phyloP scores from a whole-genome alignment of 2,329 filamentous ascomycete genomes.

The Rutstroemia sydowiana region DNA sequence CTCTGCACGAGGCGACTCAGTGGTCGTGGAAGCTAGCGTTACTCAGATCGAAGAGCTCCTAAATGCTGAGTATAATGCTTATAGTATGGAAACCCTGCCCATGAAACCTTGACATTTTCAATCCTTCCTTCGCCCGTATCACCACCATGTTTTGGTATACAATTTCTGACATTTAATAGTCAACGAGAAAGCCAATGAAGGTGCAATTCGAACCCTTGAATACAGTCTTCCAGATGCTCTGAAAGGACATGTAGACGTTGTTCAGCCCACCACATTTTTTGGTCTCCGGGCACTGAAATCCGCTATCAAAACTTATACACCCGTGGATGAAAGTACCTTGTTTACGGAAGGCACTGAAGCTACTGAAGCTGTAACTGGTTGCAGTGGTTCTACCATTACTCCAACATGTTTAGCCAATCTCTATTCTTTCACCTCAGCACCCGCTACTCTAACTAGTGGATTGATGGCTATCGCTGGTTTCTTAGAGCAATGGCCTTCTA shows the following conservation, averaged over 20 bases:
- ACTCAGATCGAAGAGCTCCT: slow-evolving; percentile 45
- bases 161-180: slow-evolving; percentile 15
- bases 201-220: slow-evolving; percentile 22
- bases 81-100: slow-evolving; percentile 33
- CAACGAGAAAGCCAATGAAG: slow-evolving; percentile 14
- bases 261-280: slow-evolving; percentile 56
- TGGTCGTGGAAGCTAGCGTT: slow-evolving; percentile 40
- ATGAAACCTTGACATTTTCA: not conserved
- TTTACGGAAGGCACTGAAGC: slow-evolving; percentile 6
- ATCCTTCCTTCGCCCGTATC: not conserved
- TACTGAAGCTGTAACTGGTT: slow-evolving; percentile 23
- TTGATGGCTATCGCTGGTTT: slow-evolving; percentile 27
- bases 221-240: slow-evolving; percentile 42
- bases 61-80: slow-evolving; percentile 43
- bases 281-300: slow-evolving; percentile 31
- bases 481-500: slow-evolving; percentile 23
- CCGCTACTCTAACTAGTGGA: slow-evolving; percentile 16
- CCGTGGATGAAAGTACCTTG: slow-evolving; percentile 9
- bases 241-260: slow-evolving; percentile 49
- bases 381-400: slow-evolving; percentile 22
- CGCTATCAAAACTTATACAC: slow-evolving; percentile 13
- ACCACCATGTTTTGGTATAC: not conserved
- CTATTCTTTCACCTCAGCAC: slow-evolving; percentile 22
- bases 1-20: slow-evolving; percentile 47
- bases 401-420: slow-evolving; percentile 27